Evolutionary conservation across 108 stramenopile species (phyloP).

Genomic region (Pelagomonas calceolata): DNA sequence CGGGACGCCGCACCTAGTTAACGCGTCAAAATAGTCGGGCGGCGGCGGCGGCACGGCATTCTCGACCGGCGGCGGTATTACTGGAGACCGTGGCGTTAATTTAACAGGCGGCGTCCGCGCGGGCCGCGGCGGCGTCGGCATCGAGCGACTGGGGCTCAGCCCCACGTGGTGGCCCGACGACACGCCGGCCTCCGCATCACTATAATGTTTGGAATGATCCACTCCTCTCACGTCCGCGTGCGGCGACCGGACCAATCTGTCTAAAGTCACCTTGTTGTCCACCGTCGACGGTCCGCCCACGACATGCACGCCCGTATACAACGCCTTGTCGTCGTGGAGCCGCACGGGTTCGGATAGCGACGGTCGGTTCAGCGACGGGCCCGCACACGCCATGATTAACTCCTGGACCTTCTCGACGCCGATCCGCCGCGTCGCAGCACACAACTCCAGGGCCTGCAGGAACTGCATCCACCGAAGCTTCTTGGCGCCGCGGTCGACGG

Average conservation of each 20-base stretch:
- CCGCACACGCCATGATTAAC: slow-evolving; percentile 10
- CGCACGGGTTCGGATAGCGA: slow-evolving; percentile 14
- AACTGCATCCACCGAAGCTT: slow-evolving; percentile 27
- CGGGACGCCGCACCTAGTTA: too few relatives aligned
- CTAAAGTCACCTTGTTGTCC: slow-evolving; percentile 20
- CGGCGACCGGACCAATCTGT: slow-evolving; percentile 13
- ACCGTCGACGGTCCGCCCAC: slow-evolving; percentile 16
- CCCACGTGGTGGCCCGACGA: too few relatives aligned
- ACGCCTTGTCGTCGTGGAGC: slow-evolving; percentile 32
- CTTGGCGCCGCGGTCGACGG: slow-evolving; percentile 21
- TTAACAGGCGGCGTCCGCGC: too few relatives aligned
- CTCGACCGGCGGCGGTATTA: too few relatives aligned
- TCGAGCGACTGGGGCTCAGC: too few relatives aligned
- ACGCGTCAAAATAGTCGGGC: too few relatives aligned
- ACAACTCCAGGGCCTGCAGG: background rate
- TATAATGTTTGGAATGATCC: too few relatives aligned
- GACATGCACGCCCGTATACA: slow-evolving; percentile 23
- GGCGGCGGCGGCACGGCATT: too few relatives aligned
- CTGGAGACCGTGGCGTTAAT: too few relatives aligned
- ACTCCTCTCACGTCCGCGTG: slow-evolving; percentile 17
- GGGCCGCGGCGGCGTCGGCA: too few relatives aligned
- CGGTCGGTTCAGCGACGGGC: slow-evolving; percentile 13
- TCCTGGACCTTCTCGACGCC: slow-evolving; percentile 18
- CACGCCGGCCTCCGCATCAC: too few relatives aligned
- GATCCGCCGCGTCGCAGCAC: background rate